phyloP scores from a whole-genome alignment of 306 rosid species.

The Rosa multiflora region DNA sequence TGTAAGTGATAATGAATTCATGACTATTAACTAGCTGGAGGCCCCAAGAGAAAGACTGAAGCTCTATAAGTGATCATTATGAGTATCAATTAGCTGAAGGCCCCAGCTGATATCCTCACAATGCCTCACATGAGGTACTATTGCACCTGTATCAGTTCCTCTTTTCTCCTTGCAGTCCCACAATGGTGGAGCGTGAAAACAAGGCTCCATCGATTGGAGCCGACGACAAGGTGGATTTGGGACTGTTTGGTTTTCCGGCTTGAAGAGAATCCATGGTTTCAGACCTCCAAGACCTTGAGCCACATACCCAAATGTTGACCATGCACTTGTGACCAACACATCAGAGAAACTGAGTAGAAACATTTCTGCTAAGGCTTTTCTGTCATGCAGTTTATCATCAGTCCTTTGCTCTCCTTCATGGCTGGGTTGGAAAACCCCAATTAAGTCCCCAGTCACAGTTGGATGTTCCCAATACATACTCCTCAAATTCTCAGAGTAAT shows the following conservation, averaged over 20 bases:
- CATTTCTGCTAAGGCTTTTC: constrained; percentile 80
- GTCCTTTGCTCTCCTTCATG: constrained; percentile 73
- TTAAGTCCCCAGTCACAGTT: constrained; percentile 54
- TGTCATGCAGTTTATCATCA: constrained; percentile 55
- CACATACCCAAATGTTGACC: constrained; percentile 87
- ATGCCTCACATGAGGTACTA: constrained; percentile 56
- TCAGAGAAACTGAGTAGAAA: constrained; percentile 65
- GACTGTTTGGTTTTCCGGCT: constrained; percentile 54
- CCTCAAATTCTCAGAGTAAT: constrained; percentile 59
- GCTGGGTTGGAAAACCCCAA: constrained; percentile 68
- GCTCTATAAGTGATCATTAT: constrained; percentile 27
- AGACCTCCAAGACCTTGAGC: constrained; percentile 84
- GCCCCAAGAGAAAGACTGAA: not conserved
- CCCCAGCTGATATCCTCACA: constrained; percentile 64
- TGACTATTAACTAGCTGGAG: constrained; percentile 13
- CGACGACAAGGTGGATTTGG: constrained; percentile 62
- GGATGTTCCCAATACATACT: constrained; percentile 70
- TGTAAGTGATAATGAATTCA: not conserved
- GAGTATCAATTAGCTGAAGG: constrained; percentile 20
- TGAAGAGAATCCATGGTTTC: constrained; percentile 72
- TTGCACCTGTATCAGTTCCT: constrained; percentile 62
- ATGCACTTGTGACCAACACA: constrained; percentile 58
- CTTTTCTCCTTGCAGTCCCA: constrained; percentile 76
- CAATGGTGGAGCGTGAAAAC: constrained; percentile 85
- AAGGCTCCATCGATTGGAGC: constrained; percentile 75